Base-by-base conservation (phyloP, 2,329 filamentous ascomycete species). In the Aplosporella prunicola region DNA sequence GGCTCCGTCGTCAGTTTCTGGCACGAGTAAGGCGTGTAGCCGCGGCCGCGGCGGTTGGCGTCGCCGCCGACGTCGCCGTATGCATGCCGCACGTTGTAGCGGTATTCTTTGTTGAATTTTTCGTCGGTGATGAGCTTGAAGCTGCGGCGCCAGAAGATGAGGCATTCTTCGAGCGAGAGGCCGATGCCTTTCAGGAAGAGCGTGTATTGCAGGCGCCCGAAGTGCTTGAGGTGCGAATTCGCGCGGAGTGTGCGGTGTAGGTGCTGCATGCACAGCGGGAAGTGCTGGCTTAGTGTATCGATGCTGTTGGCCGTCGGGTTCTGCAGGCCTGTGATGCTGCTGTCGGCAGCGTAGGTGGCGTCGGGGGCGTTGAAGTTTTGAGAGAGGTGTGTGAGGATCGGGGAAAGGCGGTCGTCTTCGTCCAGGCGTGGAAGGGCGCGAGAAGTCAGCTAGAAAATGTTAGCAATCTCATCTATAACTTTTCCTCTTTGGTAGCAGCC, bases 11-110 rank as follows among this genome's bases (percentile, higher is more conserved):
- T 69, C 35, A 98, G 88, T 64, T 93, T 95, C 54, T 96, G 89
- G 58, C 91, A 98, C 37, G 83, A 91, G 55, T 86, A 93, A 0
- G 91, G 86, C 32, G 82, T 83, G 58, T 95, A 95, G 14, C 89
- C 89, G 38, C 82, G 75, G 27, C 87, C 82, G 37, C 89, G 76
- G 20, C 89, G 76, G 55, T 93, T 95, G 14, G 78, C 72, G 60
- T 96, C 89, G 41, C 89, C 89, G 38, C 91, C 91, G 1, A 96
- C 91, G 51, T 96, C 89, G 47, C 91, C 91, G 58, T 96, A 98
- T 1, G 71, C 62, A 69, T 98, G 89, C n/a, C 88, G 82, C 41
- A 96, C 76, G 57, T 98, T 96, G 71, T 98, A 98, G 29, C 83
- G 76, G 64, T 98, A 96, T 56, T 95, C 87, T 56, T 95, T 96